Base-by-base conservation (phyloP, 345 rosid genomes). In the Sisymbrium irio region DNA sequence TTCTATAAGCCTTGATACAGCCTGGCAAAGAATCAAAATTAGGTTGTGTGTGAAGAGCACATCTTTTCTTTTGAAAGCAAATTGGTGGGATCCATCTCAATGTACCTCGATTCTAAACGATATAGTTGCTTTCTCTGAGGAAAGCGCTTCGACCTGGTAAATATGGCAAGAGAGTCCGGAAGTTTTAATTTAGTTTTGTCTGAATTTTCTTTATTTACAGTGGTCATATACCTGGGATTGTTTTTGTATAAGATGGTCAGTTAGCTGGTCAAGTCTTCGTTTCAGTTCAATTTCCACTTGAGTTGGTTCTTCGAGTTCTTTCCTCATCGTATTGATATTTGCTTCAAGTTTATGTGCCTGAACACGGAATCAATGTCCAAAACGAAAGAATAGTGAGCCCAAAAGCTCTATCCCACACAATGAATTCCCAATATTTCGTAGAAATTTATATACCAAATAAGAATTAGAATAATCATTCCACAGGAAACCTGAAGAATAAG, bases 201-300 rank as follows among this genome's bases (percentile, higher is more conserved):
- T 49, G 18, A 37, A 22, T 56, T 62, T 65, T 59, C 67, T 45
- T 4, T 8, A 42, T 46, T 20, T 14, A 0, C 40, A 45, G 47
- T 64, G 46, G 13, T 36, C 14, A 71, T 75, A 79, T 61, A 93
- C 98, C 98, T 91, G 98, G 51, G 95, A 84, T 82, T 94, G 98
- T 79, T 94, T 91, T 85, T 94, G 96, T 84, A 94, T 91, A 75
- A 94, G 83, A 87, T 89, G 98, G 84, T 94, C 98, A 54, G 97
- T 91, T 67, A 91, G 82, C 84, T 87, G 98, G 32, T 84, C 83
- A 78, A 94, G 98, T 81, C 96, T 87, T 73, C 89, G 81, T 79
- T 85, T 87, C 69, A 91, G 85, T 81, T 94, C 97, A 68, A 79
- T 68, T 79, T 91, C 98, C 62, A 94, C 92, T 82, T 91, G 97